phyloP scores from a whole-genome alignment of 371 early-diverging fungal genomes.

The Batrachochytrium dendrobatidis region DNA sequence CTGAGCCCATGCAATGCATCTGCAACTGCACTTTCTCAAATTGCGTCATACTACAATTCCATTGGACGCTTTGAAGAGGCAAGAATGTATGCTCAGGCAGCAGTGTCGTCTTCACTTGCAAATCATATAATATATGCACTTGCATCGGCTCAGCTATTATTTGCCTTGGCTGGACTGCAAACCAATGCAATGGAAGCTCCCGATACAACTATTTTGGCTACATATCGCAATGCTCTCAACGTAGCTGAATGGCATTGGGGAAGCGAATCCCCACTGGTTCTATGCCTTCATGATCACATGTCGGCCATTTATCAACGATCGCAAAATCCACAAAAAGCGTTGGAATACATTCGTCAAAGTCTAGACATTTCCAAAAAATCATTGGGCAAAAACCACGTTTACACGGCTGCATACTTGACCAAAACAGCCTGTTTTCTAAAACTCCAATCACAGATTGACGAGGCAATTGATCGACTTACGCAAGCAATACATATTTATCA shows the following conservation, averaged over 20 bases:
- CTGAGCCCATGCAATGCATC: constrained; percentile 24
- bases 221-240: constrained; percentile 22
- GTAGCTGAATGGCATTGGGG: constrained; percentile 36
- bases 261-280: constrained; percentile 26
- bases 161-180: constrained; percentile 10
- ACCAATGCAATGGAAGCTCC: constrained; percentile 2
- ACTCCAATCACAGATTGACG: constrained; percentile 18
- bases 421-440: constrained; percentile 21
- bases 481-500: constrained; percentile 32
- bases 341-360: constrained; percentile 24
- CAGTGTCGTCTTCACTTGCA: constrained; percentile 17
- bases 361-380: constrained; percentile 27
- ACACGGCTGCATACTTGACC: constrained; percentile 38
- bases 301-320: constrained; percentile 21
- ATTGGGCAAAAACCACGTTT: constrained; percentile 35
- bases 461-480: constrained; percentile 24
- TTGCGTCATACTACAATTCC: constrained; percentile 34
- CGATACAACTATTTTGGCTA: constrained; percentile 7
- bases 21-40: constrained; percentile 20
- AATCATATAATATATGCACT: constrained; percentile 24
- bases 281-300: constrained; percentile 36
- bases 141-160: constrained; percentile 30
- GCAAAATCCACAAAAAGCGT: constrained; percentile 16
- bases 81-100: constrained; percentile 33
- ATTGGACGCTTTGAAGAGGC: constrained; percentile 35